Evolutionary conservation across 2,329 filamentous ascomycete species (phyloP).

Genomic region (Talaromyces sp.): DNA sequence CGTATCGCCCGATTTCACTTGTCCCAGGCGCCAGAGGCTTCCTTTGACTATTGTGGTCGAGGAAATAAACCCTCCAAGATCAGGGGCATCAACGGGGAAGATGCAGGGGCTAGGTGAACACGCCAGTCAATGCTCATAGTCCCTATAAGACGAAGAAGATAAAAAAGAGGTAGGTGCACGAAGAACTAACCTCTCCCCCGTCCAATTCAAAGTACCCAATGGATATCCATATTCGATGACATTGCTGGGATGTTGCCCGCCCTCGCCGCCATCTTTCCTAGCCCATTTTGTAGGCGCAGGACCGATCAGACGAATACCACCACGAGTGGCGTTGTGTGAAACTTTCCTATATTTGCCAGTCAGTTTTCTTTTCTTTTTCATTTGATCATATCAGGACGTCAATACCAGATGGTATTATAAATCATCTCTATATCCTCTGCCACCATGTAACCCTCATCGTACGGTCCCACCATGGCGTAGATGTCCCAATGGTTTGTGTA

Average conservation of each 20-base stretch:
- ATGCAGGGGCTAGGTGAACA: constrained; percentile 47
- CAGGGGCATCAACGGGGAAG: constrained; percentile 55
- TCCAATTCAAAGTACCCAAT: constrained; percentile 56
- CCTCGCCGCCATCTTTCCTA: constrained; percentile 56
- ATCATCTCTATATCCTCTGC: constrained; percentile 53
- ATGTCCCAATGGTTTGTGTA: constrained; percentile 51
- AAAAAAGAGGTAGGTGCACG: neutral
- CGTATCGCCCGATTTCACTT: constrained; percentile 55
- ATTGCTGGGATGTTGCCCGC: constrained; percentile 58
- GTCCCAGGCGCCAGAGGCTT: constrained; percentile 59
- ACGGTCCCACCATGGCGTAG: constrained; percentile 52
- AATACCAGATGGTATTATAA: constrained; percentile 48
- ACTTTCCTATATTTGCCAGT: constrained; percentile 40
- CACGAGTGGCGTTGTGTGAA: constrained; percentile 57
- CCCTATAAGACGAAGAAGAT: no score
- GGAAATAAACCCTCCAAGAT: constrained; percentile 57
- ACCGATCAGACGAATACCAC: constrained; percentile 56
- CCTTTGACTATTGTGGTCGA: constrained; percentile 53
- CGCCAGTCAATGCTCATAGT: neutral
- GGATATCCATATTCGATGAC: constrained; percentile 58
- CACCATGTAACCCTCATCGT: constrained; percentile 51
- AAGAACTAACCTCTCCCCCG: constrained; percentile 42
- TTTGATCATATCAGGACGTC: no score
- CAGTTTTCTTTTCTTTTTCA: neutral
- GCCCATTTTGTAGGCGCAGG: constrained; percentile 54